Evolutionary conservation across 2,329 filamentous ascomycete species (phyloP).

Genomic region (Colletotrichum cuscutae): DNA sequence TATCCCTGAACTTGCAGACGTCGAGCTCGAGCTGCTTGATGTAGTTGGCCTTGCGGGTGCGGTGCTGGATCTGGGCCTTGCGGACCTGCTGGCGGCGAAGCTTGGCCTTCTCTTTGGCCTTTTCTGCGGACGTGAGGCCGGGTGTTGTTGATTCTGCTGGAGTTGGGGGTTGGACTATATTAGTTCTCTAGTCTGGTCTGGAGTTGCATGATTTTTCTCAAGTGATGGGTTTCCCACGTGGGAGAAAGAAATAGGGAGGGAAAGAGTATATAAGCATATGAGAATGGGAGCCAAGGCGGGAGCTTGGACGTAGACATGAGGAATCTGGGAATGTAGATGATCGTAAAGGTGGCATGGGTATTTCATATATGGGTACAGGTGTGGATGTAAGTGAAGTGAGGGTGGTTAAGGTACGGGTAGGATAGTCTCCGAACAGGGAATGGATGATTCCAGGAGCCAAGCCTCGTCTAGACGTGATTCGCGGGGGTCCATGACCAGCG

Average conservation of each 20-base stretch:
- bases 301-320: background rate
- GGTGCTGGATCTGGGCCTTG: constrained; percentile 64
- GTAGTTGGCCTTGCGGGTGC: constrained; percentile 66
- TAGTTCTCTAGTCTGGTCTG: background rate
- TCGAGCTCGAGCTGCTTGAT: constrained; percentile 65
- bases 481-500: background rate
- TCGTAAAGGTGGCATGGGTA: background rate
- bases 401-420: background rate
- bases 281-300: background rate
- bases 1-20: constrained; percentile 56
- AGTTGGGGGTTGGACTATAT: background rate
- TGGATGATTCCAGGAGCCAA: constrained; percentile 29
- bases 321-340: background rate
- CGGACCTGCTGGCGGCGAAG: constrained; percentile 62
- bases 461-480: constrained; percentile 10
- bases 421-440: constrained; percentile 1
- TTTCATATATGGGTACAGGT: background rate
- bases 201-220: background rate
- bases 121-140: background rate
- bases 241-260: background rate
- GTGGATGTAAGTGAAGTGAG: background rate
- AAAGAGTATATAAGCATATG: background rate
- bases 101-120: constrained; percentile 53
- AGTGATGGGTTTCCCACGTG: background rate
- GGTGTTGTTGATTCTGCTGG: constrained; percentile 6